These are phyloP conservation scores for Skeletonema marinoi DNA, from an alignment of 108 stramenopile genomes.

Conservation along the genomic window DNA sequence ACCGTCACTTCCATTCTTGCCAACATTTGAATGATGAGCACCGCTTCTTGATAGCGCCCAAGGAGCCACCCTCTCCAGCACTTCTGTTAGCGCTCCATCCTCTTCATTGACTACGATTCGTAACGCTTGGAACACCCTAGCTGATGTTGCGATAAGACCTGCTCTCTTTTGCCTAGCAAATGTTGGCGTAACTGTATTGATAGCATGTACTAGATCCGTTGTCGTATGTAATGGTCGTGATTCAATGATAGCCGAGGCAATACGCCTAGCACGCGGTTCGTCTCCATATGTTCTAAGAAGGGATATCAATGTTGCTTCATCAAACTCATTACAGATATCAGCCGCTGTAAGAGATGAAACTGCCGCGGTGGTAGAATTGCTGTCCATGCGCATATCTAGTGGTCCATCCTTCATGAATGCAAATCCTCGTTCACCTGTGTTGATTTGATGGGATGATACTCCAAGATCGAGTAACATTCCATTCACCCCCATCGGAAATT, in stretches of 20 bases:
- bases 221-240: constrained; percentile 82
- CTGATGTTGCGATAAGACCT: constrained; percentile 82
- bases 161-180: constrained; percentile 75
- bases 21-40: constrained; percentile 27
- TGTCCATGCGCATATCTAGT: constrained; percentile 95
- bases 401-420: constrained; percentile 91
- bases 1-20: constrained; percentile 7
- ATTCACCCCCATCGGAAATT: constrained; percentile 68
- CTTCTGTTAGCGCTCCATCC: constrained; percentile 69
- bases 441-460: constrained; percentile 93
- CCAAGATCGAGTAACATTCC: constrained; percentile 95
- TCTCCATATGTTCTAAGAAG: constrained; percentile 85
- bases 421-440: constrained; percentile 90
- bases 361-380: constrained; percentile 34
- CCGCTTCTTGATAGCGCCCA: constrained; percentile 57
- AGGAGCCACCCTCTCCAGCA: constrained; percentile 69
- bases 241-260: constrained; percentile 77
- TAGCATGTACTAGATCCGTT: constrained; percentile 73
- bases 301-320: constrained; percentile 66
- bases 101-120: constrained; percentile 94
- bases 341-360: constrained; percentile 70
- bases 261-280: constrained; percentile 73
- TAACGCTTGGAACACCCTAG: constrained; percentile 88
- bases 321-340: constrained; percentile 89
- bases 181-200: constrained; percentile 73